These are phyloP conservation scores for Amphicarpaea edgeworthii DNA, from an alignment of 306 rosid species.

Conservation along the genomic window DNA sequence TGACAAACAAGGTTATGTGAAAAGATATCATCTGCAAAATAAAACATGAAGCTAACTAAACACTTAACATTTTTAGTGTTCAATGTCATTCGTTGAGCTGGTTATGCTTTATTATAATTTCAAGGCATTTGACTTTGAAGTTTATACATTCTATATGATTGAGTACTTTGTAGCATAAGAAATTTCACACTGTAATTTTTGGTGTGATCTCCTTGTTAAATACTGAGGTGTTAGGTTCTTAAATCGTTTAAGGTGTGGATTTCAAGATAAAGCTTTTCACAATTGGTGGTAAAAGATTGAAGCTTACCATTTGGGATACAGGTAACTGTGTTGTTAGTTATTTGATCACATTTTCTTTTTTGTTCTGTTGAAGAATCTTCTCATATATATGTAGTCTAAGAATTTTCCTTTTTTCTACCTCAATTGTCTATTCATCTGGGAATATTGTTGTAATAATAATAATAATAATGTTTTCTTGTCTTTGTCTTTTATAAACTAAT, in stretches of 20 bases:
- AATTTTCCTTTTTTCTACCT: conserved; percentile 10
- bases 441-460: neutral
- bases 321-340: conserved; percentile 54
- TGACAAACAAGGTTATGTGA: neutral
- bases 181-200: neutral
- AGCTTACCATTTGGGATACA: conserved; percentile 99
- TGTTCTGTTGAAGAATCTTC: neutral
- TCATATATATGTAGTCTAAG: neutral
- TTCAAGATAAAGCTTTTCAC: conserved; percentile 88
- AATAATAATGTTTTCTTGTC: neutral
- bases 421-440: neutral
- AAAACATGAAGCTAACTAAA: neutral
- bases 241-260: conserved; percentile 80
- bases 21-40: neutral
- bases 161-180: conserved; percentile 9
- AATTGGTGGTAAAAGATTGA: conserved; percentile 78
- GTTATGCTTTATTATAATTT: neutral
- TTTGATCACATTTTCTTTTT: conserved; percentile 19
- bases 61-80: neutral
- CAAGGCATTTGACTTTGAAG: conserved; percentile 26
- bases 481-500: neutral
- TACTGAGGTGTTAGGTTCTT: conserved; percentile 42
- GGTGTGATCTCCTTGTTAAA: neutral
- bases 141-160: conserved; percentile 12
- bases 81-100: neutral